These are phyloP conservation scores for Sporothrix luriei DNA, from an alignment of 2,329 filamentous ascomycete species.

Conservation along the genomic window DNA sequence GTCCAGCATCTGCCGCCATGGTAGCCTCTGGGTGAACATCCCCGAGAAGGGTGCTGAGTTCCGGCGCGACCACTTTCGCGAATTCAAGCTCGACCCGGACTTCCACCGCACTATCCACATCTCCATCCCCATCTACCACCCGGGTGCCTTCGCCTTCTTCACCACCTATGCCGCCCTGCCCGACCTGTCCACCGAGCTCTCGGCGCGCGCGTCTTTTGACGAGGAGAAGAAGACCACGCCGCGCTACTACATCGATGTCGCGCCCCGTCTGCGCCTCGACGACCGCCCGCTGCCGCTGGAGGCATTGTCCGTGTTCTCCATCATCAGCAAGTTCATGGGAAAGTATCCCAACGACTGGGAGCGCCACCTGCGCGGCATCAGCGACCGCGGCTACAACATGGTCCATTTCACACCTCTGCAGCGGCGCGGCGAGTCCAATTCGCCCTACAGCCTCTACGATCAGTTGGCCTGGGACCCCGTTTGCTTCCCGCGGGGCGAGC, in stretches of 20 bases:
- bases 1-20: slow-evolving; percentile 91
- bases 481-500: slow-evolving; percentile 82
- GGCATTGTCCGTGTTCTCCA: slow-evolving; percentile 86
- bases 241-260: slow-evolving; percentile 91
- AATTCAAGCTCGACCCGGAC: slow-evolving; percentile 89
- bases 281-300: slow-evolving; percentile 76
- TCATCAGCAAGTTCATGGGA: slow-evolving; percentile 98
- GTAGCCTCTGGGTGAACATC: slow-evolving; percentile 96
- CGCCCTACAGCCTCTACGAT: slow-evolving; percentile 94
- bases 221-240: slow-evolving; percentile 67
- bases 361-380: slow-evolving; percentile 83
- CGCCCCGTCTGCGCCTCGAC: slow-evolving; percentile 75
- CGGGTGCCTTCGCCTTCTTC: slow-evolving; percentile 93
- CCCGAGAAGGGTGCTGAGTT: slow-evolving; percentile 76
- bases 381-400: slow-evolving; percentile 95
- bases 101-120: slow-evolving; percentile 93
- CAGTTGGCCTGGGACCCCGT: slow-evolving; percentile 82
- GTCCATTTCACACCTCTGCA: slow-evolving; percentile 96
- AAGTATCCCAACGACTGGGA: slow-evolving; percentile 89
- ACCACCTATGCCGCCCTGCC: slow-evolving; percentile 89
- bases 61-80: slow-evolving; percentile 74
- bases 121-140: slow-evolving; percentile 77
- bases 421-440: slow-evolving; percentile 85
- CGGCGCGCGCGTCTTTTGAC: slow-evolving; percentile 51
- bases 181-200: slow-evolving; percentile 64